Conservation (phyloP, 2,329 filamentous ascomycete species). For the Fusarium temperatum region DNA sequence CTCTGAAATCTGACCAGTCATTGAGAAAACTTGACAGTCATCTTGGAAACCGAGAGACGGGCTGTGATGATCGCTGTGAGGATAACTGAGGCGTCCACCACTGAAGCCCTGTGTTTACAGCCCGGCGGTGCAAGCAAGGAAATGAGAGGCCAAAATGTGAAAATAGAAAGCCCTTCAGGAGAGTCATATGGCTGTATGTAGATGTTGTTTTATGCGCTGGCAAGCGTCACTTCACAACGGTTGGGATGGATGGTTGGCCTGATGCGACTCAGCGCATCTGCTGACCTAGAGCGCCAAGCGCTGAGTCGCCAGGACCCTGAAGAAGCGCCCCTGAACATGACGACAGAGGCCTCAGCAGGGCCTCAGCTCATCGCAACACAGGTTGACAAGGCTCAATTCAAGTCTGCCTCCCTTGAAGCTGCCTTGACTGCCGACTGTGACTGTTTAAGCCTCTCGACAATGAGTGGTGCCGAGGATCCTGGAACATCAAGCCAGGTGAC, state of each 20-base stretch:
- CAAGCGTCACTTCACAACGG: conserved; percentile 27
- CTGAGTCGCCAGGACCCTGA: conserved; percentile 37
- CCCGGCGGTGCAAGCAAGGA: conserved; percentile 19
- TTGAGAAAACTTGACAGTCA: conserved; percentile 26
- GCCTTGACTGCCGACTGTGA: conserved; percentile 2
- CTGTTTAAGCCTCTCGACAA: conserved; percentile 5
- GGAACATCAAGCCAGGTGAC: conserved; percentile 29
- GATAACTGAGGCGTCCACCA: conserved; percentile 2
- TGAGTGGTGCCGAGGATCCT: conserved; percentile 19
- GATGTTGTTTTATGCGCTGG: conserved; percentile 41
- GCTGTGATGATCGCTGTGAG: conserved; percentile 20
- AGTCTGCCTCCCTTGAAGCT: conserved; percentile 7
- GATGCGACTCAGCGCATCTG: conserved; percentile 34
- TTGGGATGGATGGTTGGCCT: conserved; percentile 24
- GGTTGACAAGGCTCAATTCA: conserved; percentile 28
- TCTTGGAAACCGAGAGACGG: conserved; percentile 29
- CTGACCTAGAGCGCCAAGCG: conserved; percentile 34
- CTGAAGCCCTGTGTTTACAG: conserved; percentile 2
- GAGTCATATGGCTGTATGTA: conserved; percentile 39
- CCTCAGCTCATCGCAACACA: conserved; percentile 17
- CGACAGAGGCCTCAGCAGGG: conserved; percentile 34
- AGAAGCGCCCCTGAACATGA: conserved; percentile 36
- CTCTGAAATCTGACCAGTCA: conserved; percentile 35
- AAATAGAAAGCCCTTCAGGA: conserved; percentile 10
- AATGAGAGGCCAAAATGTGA: conserved; percentile 30